phyloP scores from a whole-genome alignment of 257 asterid genomes.

The Solanum corneliomulleri region DNA sequence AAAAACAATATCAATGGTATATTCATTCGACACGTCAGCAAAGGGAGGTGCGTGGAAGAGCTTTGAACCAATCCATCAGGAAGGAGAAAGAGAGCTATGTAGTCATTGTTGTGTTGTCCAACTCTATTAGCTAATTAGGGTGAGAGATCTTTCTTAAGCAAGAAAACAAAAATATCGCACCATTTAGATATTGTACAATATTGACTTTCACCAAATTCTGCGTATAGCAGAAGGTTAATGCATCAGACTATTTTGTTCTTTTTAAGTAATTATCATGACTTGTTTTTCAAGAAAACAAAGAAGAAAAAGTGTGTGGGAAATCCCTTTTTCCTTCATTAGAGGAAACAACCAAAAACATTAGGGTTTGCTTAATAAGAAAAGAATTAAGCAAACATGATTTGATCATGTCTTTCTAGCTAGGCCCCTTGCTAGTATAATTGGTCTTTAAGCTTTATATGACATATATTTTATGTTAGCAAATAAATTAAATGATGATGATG shows the following conservation, averaged over 20 bases:
- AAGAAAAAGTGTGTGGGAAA: not conserved
- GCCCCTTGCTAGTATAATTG: not conserved
- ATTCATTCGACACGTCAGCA: slow-evolving; percentile 26
- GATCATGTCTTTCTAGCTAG: slow-evolving; percentile 11
- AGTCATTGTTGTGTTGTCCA: slow-evolving; percentile 39
- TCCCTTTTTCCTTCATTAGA: not conserved
- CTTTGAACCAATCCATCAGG: slow-evolving; percentile 8
- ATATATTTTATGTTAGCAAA: slow-evolving; percentile 14
- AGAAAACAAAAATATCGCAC: not conserved
- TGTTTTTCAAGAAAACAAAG: not conserved
- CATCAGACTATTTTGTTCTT: not conserved
- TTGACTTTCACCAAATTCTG: fast-evolving
- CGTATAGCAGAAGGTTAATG: fast-evolving
- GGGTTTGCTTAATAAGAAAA: not conserved
- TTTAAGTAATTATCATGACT: not conserved
- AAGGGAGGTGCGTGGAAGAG: slow-evolving; percentile 17
- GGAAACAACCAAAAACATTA: not conserved
- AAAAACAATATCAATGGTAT: slow-evolving; percentile 12
- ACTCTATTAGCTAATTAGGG: not conserved
- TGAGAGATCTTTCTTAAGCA: not conserved
- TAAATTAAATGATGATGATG: slow-evolving; percentile 30
- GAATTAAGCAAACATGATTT: slow-evolving; percentile 1
- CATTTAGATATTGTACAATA: not conserved
- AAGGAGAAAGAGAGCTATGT: slow-evolving; percentile 21
- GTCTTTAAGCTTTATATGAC: not conserved